Evolutionary conservation across 495 filamentous ascomycete genomes (phyloP).

Genomic region (Xylaria telfairii): DNA sequence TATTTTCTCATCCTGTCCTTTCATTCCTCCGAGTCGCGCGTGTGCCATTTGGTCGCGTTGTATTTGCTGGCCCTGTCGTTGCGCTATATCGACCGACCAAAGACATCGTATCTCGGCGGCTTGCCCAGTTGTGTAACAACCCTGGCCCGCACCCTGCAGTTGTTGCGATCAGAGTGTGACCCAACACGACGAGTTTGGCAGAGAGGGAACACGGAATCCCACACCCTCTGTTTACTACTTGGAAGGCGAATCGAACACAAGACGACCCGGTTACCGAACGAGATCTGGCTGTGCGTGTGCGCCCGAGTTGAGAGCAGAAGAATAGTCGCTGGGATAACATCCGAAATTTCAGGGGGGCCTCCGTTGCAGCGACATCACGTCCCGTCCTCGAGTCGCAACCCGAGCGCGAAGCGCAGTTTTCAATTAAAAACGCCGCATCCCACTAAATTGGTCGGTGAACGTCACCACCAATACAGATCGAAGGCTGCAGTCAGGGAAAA

Average conservation of each 20-base stretch:
- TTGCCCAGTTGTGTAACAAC: constrained; percentile 30
- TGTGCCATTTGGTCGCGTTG: constrained; percentile 16
- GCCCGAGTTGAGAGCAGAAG: neutral
- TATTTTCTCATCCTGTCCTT: constrained; percentile 17
- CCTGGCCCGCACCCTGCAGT: constrained; percentile 34
- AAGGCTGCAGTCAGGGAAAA: constrained; percentile 15
- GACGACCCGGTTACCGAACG: constrained; percentile 18
- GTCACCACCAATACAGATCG: constrained; percentile 21
- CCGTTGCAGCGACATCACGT: constrained; percentile 6
- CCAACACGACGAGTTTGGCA: constrained; percentile 10
- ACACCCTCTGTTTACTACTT: constrained; percentile 11
- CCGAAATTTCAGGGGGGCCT: constrained; percentile 15
- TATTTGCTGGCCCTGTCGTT: constrained; percentile 24
- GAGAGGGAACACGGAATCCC: constrained; percentile 17
- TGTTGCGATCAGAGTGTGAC: constrained; percentile 23
- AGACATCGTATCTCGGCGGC: constrained; percentile 31
- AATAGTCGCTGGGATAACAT: constrained; percentile 15
- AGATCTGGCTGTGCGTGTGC: neutral
- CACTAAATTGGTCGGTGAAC: constrained; percentile 4
- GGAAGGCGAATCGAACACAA: constrained; percentile 12
- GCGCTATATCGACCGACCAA: constrained; percentile 30
- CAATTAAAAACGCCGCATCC: constrained; percentile 15
- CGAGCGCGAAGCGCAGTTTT: constrained; percentile 4
- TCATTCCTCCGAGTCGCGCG: constrained; percentile 19
- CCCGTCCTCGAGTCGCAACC: constrained; percentile 15